phyloP scores from a whole-genome alignment of 108 stramenopile species.

The Schizochytrium sp. region DNA sequence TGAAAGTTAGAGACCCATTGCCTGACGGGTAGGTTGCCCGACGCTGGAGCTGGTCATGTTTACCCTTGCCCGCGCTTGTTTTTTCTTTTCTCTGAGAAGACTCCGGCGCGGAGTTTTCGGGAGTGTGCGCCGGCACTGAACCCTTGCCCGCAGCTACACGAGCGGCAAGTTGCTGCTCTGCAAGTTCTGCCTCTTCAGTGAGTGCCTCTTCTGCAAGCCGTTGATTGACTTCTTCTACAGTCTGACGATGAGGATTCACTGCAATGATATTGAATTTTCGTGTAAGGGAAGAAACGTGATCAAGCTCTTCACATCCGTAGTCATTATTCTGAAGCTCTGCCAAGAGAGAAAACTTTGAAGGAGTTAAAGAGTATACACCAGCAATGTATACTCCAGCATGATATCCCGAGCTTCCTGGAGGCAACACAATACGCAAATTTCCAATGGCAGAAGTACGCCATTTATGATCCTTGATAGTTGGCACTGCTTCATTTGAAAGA shows the following conservation, averaged over 20 bases:
- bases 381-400: constrained; percentile 26
- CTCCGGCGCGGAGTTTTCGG: neutral
- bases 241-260: constrained; percentile 7
- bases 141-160: too few species aligned
- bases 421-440: neutral
- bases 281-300: constrained; percentile 29
- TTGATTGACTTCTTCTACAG: neutral
- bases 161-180: neutral
- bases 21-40: neutral
- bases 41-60: neutral
- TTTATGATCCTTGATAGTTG: constrained; percentile 27
- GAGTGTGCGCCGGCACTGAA: too few species aligned
- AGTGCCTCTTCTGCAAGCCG: neutral
- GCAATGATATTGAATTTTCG: constrained; percentile 55
- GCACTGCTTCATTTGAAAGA: constrained; percentile 34
- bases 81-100: neutral
- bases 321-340: constrained; percentile 17
- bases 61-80: neutral
- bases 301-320: constrained; percentile 41
- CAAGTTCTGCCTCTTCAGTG: neutral
- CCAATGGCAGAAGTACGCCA: constrained; percentile 54
- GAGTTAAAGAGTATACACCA: constrained; percentile 27
- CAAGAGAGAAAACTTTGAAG: neutral
- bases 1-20: neutral
- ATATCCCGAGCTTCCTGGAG: neutral